Percentiles rank a stretch among this genome's conserved stretches.
phyloP scores from a whole-genome alignment of 139 green algal genomes.

The Tetradesmus lagerheimii region DNA sequence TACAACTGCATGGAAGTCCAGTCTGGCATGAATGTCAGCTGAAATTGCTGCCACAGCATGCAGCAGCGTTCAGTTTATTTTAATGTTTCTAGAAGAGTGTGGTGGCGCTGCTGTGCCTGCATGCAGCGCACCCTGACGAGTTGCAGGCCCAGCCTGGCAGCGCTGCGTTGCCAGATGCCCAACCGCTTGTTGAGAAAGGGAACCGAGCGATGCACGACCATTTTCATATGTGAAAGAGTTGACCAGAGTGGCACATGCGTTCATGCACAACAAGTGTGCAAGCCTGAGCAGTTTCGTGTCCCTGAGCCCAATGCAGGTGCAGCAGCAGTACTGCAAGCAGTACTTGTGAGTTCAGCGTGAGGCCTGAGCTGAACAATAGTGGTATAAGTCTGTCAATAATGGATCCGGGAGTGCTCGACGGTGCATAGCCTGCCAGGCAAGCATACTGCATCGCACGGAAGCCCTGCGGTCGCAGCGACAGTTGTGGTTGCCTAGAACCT shows the following conservation, averaged over 20 bases:
- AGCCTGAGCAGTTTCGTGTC: neutral
- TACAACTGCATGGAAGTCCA: too few relatives aligned
- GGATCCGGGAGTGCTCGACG: neutral
- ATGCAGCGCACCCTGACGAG: neutral
- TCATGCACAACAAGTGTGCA: neutral
- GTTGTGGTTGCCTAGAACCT: constrained; percentile 1
- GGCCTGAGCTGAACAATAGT: neutral
- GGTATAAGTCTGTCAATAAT: neutral
- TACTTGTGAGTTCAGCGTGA: neutral
- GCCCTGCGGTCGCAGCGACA: neutral
- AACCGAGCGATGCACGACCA: constrained; percentile 28
- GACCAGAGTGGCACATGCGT: neutral
- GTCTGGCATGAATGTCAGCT: neutral
- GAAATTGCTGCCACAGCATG: neutral
- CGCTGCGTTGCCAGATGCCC: constrained; percentile 17
- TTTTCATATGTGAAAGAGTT: neutral
- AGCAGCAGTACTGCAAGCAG: neutral
- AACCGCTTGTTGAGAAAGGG: neutral
- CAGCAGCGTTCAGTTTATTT: neutral
- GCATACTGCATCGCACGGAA: neutral
- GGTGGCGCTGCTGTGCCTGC: neutral
- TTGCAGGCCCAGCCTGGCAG: constrained; percentile 3
- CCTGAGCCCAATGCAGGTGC: neutral
- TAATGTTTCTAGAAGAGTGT: too few relatives aligned
- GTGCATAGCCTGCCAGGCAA: neutral